Evolutionary conservation across 345 rosid species (phyloP), one percentile per base, ranked within the genome.

Genomic region (Eucalyptus coolabah): DNA sequence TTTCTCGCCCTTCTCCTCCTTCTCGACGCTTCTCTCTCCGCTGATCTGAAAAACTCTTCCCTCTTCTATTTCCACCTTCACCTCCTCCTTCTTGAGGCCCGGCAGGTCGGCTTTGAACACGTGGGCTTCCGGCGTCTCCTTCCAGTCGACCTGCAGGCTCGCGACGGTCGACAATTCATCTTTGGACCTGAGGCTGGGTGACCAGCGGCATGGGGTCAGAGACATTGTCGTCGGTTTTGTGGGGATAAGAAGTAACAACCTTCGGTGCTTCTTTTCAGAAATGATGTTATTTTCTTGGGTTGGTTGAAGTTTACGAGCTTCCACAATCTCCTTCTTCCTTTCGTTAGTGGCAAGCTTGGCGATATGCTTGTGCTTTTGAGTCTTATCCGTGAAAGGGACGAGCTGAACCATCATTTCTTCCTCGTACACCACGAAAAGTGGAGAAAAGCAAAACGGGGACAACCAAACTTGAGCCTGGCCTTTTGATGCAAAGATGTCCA

Each of bases 1-100:
- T 42, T 77, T 12, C 83, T 77, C 47, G 30, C 30, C 83, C 83
- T 77, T 37, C 9, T 77, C 47, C 83, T 77, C 83, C 83, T 77
- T 77, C 30, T 77, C 47, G 28, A 40, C 30, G 47, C 83, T 77
- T 44, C 83, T 77, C 83, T 77, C 83, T 40, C 83, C 47, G 47
- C 83, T 77, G 44, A 77, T 77, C 30, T 21, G 47, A 40, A 40
- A 6, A 23, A 77, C 47, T 21, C 83, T 77, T 16, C 83, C 30
- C 47, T 21, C 83, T 23, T 77, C 83, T 44, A 77, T 77, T 13
- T 77, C 47, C 47, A 77, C 83, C 83, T 40, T 77, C 83, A 77
- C 83, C 83, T 77, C 83, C 83, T 77, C 83, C 83, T 40, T 77
- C 83, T 77, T 77, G 83, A 77, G 83, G 83, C 83, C 83, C 28